phyloP scores from a whole-genome alignment of 352 stramenopile species.

The Pythium rhizo-oryzae region DNA sequence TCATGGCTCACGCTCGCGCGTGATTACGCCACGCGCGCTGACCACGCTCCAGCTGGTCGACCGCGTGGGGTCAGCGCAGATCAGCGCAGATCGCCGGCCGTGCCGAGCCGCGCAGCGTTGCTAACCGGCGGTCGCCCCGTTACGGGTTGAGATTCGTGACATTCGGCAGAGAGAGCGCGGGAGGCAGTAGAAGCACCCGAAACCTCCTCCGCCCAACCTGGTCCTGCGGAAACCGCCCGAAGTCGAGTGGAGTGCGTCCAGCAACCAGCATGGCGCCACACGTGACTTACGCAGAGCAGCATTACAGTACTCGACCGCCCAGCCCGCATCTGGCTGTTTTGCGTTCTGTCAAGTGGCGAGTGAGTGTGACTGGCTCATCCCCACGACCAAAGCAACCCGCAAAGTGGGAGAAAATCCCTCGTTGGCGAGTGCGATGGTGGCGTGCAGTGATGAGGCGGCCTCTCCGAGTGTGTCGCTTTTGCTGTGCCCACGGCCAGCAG shows the following conservation, averaged over 20 bases:
- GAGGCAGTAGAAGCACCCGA: neutral
- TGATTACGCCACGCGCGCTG: neutral
- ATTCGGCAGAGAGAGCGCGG: neutral
- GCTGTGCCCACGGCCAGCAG: no score
- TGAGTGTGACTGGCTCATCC: neutral
- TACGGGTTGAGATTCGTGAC: neutral
- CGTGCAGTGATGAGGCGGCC: neutral
- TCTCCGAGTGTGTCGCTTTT: no score
- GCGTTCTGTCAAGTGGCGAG: neutral
- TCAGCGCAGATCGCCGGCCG: neutral
- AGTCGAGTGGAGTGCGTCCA: neutral
- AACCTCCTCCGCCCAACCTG: neutral
- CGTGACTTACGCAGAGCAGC: neutral
- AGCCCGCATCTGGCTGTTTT: neutral
- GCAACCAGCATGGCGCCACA: neutral
- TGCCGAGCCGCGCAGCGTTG: neutral
- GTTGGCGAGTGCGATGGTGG: no score
- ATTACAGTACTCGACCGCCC: neutral
- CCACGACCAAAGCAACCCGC: neutral
- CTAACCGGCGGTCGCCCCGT: neutral
- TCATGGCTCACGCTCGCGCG: no score
- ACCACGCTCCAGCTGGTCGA: neutral
- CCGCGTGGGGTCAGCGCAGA: neutral
- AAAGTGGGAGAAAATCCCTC: no score
- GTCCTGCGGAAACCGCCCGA: neutral